These are phyloP conservation scores for Cichorium intybus DNA, from an alignment of 140 eudicot species.

Conservation along the genomic window DNA sequence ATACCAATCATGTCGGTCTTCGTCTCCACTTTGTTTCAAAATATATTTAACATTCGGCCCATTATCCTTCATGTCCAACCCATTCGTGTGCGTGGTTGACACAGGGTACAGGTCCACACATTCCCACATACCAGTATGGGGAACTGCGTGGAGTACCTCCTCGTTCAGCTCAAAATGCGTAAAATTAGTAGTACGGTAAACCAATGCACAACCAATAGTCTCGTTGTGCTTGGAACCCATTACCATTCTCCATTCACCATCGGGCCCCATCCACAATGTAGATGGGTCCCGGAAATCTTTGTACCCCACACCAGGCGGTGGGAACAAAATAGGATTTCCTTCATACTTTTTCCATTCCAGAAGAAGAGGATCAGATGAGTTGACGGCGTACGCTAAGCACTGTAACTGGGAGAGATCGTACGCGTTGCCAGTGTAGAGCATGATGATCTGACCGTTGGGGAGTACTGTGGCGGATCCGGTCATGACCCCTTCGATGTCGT, in stretches of 20 bases:
- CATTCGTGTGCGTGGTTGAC: slow-evolving; percentile 33
- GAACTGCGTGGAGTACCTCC: slow-evolving; percentile 41
- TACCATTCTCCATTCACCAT: slow-evolving; percentile 43
- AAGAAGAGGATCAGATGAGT: slow-evolving; percentile 59
- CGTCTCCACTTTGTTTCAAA: slow-evolving; percentile 55
- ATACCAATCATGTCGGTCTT: slow-evolving; percentile 51
- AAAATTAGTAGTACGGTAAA: slow-evolving; percentile 48
- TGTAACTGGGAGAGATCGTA: slow-evolving; percentile 47
- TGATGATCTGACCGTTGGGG: slow-evolving; percentile 45
- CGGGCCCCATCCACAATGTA: slow-evolving; percentile 47
- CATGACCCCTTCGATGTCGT: slow-evolving; percentile 56
- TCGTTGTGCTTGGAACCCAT: slow-evolving; percentile 55
- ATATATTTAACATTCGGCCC: slow-evolving; percentile 48
- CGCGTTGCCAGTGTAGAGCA: slow-evolving; percentile 60
- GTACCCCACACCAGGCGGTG: slow-evolving; percentile 49
- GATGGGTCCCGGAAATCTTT: slow-evolving; percentile 65
- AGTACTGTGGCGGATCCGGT: slow-evolving; percentile 61
- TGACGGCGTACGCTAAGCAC: slow-evolving; percentile 54
- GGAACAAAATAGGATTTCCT: slow-evolving; percentile 44
- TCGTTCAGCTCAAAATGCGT: slow-evolving; percentile 34
- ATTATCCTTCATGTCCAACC: slow-evolving; percentile 36
- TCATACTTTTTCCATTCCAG: slow-evolving; percentile 53
- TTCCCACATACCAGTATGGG: slow-evolving; percentile 67
- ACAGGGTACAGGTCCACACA: slow-evolving; percentile 65
- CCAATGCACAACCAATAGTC: slow-evolving; percentile 50